These are phyloP conservation scores for Saksenaea oblongispora DNA, from an alignment of 371 early-diverging fungal species.

Conservation along the genomic window DNA sequence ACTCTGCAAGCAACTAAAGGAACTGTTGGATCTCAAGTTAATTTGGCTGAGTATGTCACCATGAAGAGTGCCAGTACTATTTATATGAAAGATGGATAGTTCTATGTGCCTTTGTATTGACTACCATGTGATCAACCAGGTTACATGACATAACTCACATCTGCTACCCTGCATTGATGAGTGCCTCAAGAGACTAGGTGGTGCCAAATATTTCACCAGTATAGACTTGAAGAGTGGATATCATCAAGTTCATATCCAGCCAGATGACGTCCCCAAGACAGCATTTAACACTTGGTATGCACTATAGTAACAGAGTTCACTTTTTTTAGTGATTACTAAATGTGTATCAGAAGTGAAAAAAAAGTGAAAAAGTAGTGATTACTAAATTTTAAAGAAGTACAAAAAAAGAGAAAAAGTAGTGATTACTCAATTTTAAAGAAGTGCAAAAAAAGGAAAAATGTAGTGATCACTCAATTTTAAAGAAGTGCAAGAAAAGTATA, in stretches of 20 bases:
- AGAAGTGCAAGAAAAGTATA: no score
- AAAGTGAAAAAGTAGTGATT: no score
- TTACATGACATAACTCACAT: not conserved
- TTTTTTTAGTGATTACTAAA: no score
- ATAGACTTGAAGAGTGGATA: slow-evolving; percentile 50
- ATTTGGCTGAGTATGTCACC: slow-evolving; percentile 29
- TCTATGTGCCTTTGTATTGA: slow-evolving; percentile 39
- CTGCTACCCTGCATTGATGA: slow-evolving; percentile 30
- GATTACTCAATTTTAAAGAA: no score
- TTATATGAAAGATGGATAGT: slow-evolving; percentile 61
- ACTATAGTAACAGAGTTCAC: no score
- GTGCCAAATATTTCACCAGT: slow-evolving; percentile 43
- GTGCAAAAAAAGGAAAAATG: no score
- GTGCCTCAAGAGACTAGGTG: slow-evolving; percentile 34
- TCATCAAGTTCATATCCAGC: slow-evolving; percentile 33
- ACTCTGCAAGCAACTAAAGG: not conserved
- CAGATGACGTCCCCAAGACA: slow-evolving; percentile 28
- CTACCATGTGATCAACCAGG: slow-evolving; percentile 11
- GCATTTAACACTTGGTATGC: slow-evolving; percentile 36
- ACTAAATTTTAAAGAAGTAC: no score
- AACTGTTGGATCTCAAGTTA: slow-evolving; percentile 4
- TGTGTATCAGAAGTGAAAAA: no score
- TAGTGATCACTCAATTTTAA: no score
- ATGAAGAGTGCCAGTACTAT: slow-evolving; percentile 55
- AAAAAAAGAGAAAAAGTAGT: no score